Conservation (phyloP, 305 asterid species). For the Ilex paraguariensis region DNA sequence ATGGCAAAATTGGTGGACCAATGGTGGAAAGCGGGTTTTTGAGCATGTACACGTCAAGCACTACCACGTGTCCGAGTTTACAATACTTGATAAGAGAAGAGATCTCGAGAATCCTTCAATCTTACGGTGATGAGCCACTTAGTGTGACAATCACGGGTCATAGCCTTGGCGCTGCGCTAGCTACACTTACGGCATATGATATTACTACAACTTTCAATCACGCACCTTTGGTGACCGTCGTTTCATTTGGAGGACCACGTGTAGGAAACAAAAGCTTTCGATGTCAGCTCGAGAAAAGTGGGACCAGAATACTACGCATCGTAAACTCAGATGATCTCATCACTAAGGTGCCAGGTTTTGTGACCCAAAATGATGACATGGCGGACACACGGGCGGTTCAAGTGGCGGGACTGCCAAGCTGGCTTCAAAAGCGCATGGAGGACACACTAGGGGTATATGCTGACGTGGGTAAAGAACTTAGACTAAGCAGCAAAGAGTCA, state of each 20-base stretch:
- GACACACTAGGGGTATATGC: slow-evolving; percentile 80
- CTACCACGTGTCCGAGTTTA: slow-evolving; percentile 29
- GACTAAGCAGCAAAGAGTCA: slow-evolving; percentile 59
- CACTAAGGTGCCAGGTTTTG: slow-evolving; percentile 82
- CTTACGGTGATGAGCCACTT: slow-evolving; percentile 62
- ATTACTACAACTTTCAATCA: slow-evolving; percentile 43
- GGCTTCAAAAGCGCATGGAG: slow-evolving; percentile 55
- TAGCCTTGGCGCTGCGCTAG: slow-evolving; percentile 91
- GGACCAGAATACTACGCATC: slow-evolving; percentile 65
- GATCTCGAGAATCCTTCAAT: slow-evolving; percentile 29
- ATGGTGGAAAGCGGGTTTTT: slow-evolving; percentile 84
- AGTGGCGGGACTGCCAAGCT: slow-evolving; percentile 25
- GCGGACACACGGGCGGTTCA: not conserved
- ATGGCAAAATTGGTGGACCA: slow-evolving; percentile 25
- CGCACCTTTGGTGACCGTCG: slow-evolving; percentile 71
- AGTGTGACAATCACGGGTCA: slow-evolving; percentile 94
- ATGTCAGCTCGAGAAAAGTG: slow-evolving; percentile 46
- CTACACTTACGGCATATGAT: slow-evolving; percentile 82
- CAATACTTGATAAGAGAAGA: slow-evolving; percentile 46
- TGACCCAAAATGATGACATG: slow-evolving; percentile 32
- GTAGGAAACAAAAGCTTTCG: slow-evolving; percentile 71
- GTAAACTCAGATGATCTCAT: slow-evolving; percentile 81
- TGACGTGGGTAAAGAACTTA: slow-evolving; percentile 70
- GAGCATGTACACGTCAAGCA: slow-evolving; percentile 66
- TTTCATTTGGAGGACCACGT: slow-evolving; percentile 90